Conservation (phyloP, 202 grass and related monocot species). For the Thinopyrum obtusiflorum region DNA sequence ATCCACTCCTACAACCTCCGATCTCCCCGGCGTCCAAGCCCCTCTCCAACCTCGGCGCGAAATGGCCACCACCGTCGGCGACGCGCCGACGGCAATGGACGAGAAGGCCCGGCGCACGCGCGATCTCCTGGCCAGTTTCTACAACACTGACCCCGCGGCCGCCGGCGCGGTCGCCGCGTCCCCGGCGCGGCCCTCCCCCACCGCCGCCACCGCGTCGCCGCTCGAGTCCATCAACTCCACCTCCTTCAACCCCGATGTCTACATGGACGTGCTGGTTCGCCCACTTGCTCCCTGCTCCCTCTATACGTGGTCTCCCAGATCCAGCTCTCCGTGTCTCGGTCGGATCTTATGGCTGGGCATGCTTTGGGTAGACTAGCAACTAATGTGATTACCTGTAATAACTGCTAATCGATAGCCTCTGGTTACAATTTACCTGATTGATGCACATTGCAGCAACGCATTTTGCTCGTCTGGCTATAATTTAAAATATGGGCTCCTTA, state of each 20-base stretch:
- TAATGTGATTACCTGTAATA: background rate
- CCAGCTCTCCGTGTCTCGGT: conserved; percentile 17
- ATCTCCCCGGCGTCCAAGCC: conserved; percentile 22
- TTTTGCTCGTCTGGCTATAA: background rate
- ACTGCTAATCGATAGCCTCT: background rate
- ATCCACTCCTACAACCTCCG: conserved; percentile 18
- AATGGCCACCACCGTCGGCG: conserved; percentile 48
- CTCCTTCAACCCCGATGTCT: conserved; percentile 81
- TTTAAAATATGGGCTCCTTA: background rate
- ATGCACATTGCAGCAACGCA: background rate
- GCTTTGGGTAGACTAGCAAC: background rate
- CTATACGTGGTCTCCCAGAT: conserved; percentile 37
- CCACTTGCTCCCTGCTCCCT: conserved; percentile 22
- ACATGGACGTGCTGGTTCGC: conserved; percentile 88
- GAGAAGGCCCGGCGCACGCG: conserved; percentile 93
- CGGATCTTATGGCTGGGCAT: conserved; percentile 18
- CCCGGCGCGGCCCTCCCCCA: conserved; percentile 18
- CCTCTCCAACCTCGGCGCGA: conserved; percentile 13
- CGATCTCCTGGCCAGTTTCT: conserved; percentile 95
- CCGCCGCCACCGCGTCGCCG: conserved; percentile 41
- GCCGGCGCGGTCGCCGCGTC: conserved; percentile 13
- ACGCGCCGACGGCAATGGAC: conserved; percentile 49
- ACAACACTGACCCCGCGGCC: conserved; percentile 59
- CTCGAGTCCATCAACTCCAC: conserved; percentile 84
- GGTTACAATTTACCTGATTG: background rate